Evolutionary conservation across 2,329 filamentous ascomycete species (phyloP).

Genomic region (Tolypocladium inflatum): DNA sequence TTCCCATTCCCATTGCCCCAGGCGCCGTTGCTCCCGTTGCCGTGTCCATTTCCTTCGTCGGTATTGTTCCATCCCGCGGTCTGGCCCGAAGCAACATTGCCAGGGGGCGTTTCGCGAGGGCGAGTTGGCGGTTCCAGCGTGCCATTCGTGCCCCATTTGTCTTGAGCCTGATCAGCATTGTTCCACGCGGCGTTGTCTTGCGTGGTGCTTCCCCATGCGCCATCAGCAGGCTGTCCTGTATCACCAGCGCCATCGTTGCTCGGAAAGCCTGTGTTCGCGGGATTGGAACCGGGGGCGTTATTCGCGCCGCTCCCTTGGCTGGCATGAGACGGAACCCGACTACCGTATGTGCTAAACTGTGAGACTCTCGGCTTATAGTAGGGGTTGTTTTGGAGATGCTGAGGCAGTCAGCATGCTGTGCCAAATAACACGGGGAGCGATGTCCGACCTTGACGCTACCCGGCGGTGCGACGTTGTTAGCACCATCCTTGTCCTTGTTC

Average conservation of each 20-base stretch:
- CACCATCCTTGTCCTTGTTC: conserved; percentile 12
- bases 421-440: background rate
- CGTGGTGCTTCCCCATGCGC: background rate
- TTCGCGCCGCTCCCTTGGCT: conserved; percentile 1
- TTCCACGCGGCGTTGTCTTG: conserved; percentile 2
- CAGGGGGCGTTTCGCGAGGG: background rate
- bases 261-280: background rate
- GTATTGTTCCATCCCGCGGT: background rate
- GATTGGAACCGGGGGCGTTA: conserved; percentile 1
- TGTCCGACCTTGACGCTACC: conserved; percentile 1
- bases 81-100: background rate
- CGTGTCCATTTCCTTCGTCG: conserved; percentile 9
- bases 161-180: conserved; percentile 1
- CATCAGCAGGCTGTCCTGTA: background rate
- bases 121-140: background rate
- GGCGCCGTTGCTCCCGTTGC: background rate
- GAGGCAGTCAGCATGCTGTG: background rate
- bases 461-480: conserved; percentile 21
- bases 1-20: background rate
- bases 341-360: conserved; percentile 10
- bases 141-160: background rate
- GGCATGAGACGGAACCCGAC: conserved; percentile 1
- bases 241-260: conserved; percentile 1
- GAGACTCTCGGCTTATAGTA: conserved; percentile 14
- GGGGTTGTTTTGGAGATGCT: conserved; percentile 13